A percentile compares a stretch with the other conserved stretches of the same genome.
Evolutionary conservation across 2,329 filamentous ascomycete species (phyloP).

Genomic region (Aureobasidium sp.): DNA sequence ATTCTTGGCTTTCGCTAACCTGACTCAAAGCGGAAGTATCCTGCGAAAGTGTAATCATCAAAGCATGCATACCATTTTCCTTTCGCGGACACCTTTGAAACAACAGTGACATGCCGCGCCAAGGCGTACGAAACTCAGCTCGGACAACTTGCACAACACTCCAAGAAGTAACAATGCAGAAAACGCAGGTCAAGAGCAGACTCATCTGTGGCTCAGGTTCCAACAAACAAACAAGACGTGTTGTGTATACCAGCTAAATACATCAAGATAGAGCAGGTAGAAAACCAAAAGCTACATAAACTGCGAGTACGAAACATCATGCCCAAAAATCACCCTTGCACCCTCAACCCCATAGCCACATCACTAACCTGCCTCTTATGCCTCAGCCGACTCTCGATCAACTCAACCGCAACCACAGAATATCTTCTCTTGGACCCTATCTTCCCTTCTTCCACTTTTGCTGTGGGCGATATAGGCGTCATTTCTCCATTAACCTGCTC

Average conservation of each 20-base stretch:
- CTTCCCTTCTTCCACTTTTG: neutral
- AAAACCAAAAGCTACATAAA: neutral
- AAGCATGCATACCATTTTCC: neutral
- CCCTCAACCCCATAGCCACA: neutral
- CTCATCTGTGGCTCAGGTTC: too few relatives aligned
- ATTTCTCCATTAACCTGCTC: neutral
- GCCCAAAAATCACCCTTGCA: neutral
- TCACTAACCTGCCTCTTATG: conserved; percentile 1
- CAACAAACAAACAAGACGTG: neutral
- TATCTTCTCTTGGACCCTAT: conserved; percentile 19
- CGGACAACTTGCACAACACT: too few relatives aligned
- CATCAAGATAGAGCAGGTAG: neutral
- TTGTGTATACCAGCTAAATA: neutral
- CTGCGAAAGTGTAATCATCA: neutral
- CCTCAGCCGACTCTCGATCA: conserved; percentile 17
- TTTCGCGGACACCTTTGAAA: neutral
- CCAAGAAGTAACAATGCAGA: too few relatives aligned
- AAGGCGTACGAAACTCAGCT: too few relatives aligned
- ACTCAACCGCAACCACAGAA: conserved; percentile 22
- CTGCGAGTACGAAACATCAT: neutral
- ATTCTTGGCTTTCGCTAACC: neutral
- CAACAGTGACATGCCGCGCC: too few relatives aligned
- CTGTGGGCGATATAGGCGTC: neutral
- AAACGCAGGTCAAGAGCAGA: too few relatives aligned
- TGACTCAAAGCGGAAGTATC: neutral